Conservation (phyloP, 2,329 filamentous ascomycete species). For the Daldinia sp. region DNA sequence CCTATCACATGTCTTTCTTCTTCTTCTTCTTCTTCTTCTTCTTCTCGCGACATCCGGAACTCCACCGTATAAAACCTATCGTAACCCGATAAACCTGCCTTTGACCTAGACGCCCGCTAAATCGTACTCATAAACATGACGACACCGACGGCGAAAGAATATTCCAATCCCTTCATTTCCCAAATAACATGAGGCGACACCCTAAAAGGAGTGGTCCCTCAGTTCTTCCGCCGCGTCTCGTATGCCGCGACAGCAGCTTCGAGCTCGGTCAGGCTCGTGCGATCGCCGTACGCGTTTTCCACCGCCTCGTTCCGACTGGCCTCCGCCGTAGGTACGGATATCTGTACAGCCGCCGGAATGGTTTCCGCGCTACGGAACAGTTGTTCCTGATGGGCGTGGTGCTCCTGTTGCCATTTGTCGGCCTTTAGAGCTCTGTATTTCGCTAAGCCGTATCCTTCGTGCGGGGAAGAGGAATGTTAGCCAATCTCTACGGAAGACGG, state of each 20-base stretch:
- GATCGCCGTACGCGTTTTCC: constrained; percentile 60
- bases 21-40: too few relatives aligned
- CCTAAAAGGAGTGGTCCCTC: background rate
- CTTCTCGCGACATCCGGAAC: background rate
- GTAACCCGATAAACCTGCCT: background rate
- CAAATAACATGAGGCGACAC: background rate
- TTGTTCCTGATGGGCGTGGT: constrained; percentile 36
- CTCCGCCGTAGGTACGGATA: constrained; percentile 40
- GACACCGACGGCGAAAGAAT: background rate
- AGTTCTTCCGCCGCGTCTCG: constrained; percentile 45
- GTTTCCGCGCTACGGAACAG: constrained; percentile 42
- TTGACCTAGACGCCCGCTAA: background rate
- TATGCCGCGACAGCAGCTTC: constrained; percentile 59
- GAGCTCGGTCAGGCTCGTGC: constrained; percentile 57
- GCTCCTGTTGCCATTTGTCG: constrained; percentile 33
- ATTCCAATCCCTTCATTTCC: constrained; percentile 7
- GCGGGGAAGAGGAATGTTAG: background rate
- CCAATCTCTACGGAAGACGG: background rate
- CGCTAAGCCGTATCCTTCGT: constrained; percentile 43
- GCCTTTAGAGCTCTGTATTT: constrained; percentile 42
- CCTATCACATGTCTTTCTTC: background rate
- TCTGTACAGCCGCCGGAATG: constrained; percentile 42
- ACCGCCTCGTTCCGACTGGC: constrained; percentile 49
- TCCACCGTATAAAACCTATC: background rate
- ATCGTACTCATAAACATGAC: background rate